These are phyloP conservation scores for Erigeron philadelphicus DNA, from an alignment of 140 eudicot genomes.

Conservation along the genomic window DNA sequence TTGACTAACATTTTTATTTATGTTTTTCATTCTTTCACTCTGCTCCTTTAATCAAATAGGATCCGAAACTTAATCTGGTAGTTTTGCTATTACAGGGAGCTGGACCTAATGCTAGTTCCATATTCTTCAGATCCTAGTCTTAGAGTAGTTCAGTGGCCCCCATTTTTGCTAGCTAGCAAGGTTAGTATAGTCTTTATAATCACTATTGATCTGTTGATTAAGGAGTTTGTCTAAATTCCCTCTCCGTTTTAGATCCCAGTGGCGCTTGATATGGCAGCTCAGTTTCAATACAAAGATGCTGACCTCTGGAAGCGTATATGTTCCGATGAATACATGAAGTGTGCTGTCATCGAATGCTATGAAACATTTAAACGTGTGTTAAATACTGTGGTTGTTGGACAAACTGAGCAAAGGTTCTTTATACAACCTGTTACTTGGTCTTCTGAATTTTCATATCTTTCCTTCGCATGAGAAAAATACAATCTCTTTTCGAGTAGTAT, in stretches of 20 bases:
- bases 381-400: conserved; percentile 12
- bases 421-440: neutral
- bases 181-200: conserved; percentile 27
- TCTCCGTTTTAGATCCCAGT: conserved; percentile 65
- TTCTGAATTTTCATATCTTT: neutral
- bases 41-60: neutral
- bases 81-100: conserved; percentile 65
- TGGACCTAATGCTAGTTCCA: conserved; percentile 94
- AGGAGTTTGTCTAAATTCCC: conserved; percentile 23
- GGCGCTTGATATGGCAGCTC: conserved; percentile 95
- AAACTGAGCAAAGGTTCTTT: conserved; percentile 8
- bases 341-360: conserved; percentile 20
- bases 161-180: conserved; percentile 96
- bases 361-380: conserved; percentile 15
- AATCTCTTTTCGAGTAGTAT: neutral
- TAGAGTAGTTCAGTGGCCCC: conserved; percentile 92
- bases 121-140: conserved; percentile 88
- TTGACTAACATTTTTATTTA: conserved; percentile 6
- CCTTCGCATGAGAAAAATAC: neutral
- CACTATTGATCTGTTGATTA: conserved; percentile 7
- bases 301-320: conserved; percentile 84
- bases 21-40: neutral
- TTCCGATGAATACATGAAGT: conserved; percentile 15
- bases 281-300: conserved; percentile 68
- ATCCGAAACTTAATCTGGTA: conserved; percentile 22